These are phyloP conservation scores for Ceratobasidium sp. DNA, from an alignment of 1,284 basidiomycete genomes.

Conservation along the genomic window DNA sequence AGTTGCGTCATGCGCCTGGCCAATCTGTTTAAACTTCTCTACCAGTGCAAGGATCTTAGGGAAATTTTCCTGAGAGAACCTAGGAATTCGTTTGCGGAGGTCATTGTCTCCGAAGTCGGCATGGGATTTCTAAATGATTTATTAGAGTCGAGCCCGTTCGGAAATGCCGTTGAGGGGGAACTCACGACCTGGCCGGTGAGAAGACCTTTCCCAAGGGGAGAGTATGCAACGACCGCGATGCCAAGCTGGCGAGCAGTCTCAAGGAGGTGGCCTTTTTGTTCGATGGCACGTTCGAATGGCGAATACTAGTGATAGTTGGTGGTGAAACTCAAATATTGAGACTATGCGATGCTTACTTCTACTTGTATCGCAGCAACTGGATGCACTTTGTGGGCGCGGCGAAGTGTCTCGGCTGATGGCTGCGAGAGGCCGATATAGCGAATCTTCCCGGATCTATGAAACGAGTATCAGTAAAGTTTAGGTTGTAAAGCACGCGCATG, in stretches of 20 bases:
- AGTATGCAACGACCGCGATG: conserved; percentile 50
- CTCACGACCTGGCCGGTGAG: conserved; percentile 41
- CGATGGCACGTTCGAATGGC: conserved; percentile 65
- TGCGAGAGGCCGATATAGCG: conserved; percentile 70
- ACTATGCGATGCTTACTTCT: conserved; percentile 49
- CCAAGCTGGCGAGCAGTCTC: conserved; percentile 53
- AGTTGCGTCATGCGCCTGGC: conserved; percentile 51
- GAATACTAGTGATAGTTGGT: too few relatives aligned
- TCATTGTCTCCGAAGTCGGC: conserved; percentile 63
- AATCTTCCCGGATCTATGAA: conserved; percentile 61
- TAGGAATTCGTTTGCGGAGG: conserved; percentile 46
- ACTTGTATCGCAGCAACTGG: conserved; percentile 68
- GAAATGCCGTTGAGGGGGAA: not conserved
- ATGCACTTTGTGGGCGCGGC: conserved; percentile 66
- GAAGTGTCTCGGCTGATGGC: conserved; percentile 61
- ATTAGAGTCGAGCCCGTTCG: not conserved
- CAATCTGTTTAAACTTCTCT: conserved; percentile 55
- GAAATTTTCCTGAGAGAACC: conserved; percentile 59
- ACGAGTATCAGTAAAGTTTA: not conserved
- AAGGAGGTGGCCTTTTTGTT: conserved; percentile 55
- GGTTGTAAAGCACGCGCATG: conserved; percentile 7
- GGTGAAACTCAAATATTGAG: too few relatives aligned
- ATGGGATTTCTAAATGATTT: conserved; percentile 51
- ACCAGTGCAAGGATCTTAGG: conserved; percentile 62
- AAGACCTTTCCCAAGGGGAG: conserved; percentile 51